Evolutionary conservation across 768 basidiomycete genomes (phyloP), one percentile per base, ranked within the genome.

Genomic region (Rhizopogon rudus): DNA sequence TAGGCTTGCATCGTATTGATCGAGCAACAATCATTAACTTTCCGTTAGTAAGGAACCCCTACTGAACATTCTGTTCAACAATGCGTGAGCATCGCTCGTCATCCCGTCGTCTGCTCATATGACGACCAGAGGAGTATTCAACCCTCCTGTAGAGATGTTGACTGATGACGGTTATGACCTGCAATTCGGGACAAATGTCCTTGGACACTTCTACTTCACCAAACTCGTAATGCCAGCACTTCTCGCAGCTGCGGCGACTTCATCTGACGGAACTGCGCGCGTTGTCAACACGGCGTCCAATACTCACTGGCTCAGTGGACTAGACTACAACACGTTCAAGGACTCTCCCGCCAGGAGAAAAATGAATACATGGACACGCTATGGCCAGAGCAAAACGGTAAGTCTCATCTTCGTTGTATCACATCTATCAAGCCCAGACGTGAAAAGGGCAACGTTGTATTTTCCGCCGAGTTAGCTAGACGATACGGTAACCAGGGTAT

Each of bases 401-500:
- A 57, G 63, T 33, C 22, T 28, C 6, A 13, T 14, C 5, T 20
- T 22, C 12, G 28, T 20, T 0, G 28, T 57, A 37, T 31, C 1
- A n/a, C 35, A 13, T 37, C 35, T 2, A 5, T 20, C 13, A 22
- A 33, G n/a, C 20, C 22, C 40, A 20, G 12, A 6, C 6, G 4
- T 41, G 20, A 12, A 14, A 33, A 81, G 80, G 80, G 73, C 0
- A 80, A 77, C 35, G 63, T 78, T n/a, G 60, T 78, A 0, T 70
- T 81, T 56, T 58, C 77, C 10, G 71, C 67, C 37, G 81, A 80
- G 60, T 56, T 81, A n/a, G 61, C 67, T 4, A 63, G 74, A 35
- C 64, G 76, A 51, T 80, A 78, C 59, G 73, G 65, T 1, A 68
- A 70, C 20, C 65, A 78, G 54, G 80, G 77, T 7, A 74, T 81